Conservation (phyloP, 768 basidiomycete species). For the Tulasnella sp. region DNA sequence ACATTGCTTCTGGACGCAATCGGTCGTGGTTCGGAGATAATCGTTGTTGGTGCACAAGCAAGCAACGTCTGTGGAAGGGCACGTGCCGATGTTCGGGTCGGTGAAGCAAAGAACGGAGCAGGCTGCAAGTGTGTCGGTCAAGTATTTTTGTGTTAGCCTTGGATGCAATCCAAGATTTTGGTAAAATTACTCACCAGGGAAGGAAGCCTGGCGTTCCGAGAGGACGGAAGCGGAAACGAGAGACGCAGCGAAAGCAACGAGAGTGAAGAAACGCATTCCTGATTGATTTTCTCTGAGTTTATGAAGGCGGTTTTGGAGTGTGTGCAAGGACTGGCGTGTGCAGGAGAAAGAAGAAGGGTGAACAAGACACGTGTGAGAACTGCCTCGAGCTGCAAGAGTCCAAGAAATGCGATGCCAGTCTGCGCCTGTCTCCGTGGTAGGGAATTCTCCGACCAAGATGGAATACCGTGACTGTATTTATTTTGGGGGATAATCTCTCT, state of each 20-base stretch:
- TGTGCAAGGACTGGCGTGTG: too few relatives aligned
- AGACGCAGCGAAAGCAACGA: conserved; percentile 37
- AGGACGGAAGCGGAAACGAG: conserved; percentile 41
- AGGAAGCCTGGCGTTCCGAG: conserved; percentile 32
- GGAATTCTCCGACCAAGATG: too few relatives aligned
- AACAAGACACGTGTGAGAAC: too few relatives aligned
- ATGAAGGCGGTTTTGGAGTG: neutral
- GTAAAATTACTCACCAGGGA: neutral
- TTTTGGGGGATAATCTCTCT: too few relatives aligned
- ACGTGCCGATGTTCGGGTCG: conserved; percentile 38
- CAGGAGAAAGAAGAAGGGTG: too few relatives aligned
- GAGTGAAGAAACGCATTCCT: conserved; percentile 54
- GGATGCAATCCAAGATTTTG: neutral
- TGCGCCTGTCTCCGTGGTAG: too few relatives aligned
- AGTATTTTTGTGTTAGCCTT: neutral
- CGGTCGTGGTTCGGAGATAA: neutral
- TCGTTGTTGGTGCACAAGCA: conserved; percentile 54
- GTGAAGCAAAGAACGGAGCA: conserved; percentile 22
- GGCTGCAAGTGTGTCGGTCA: neutral
- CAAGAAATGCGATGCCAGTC: too few relatives aligned
- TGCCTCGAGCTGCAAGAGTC: too few relatives aligned
- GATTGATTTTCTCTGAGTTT: conserved; percentile 3
- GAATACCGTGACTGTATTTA: too few relatives aligned
- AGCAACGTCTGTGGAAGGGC: conserved; percentile 46
- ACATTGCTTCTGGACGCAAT: conserved; percentile 7